Conservation (phyloP, 495 filamentous ascomycete genomes). For the Neurospora discreta region DNA sequence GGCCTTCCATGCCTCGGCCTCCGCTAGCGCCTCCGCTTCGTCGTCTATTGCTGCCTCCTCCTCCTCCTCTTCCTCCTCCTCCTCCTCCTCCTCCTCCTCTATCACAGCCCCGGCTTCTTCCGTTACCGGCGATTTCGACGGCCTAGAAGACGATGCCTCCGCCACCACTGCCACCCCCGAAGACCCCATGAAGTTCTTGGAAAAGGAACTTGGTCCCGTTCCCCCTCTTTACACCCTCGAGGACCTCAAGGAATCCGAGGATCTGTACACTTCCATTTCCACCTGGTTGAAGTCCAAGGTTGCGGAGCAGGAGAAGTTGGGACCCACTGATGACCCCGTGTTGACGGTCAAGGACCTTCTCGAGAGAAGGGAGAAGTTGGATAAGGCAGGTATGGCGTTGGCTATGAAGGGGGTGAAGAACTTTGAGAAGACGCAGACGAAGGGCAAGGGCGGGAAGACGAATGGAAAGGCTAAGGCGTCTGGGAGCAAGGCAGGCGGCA, state of each 20-base stretch:
- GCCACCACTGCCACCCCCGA: slow-evolving; percentile 25
- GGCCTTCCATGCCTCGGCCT: slow-evolving; percentile 32
- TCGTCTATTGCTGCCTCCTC: neutral
- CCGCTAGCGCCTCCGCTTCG: slow-evolving; percentile 27
- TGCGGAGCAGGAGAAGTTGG: slow-evolving; percentile 55
- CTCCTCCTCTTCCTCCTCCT: slow-evolving; percentile 2
- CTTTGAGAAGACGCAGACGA: slow-evolving; percentile 34
- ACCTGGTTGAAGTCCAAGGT: slow-evolving; percentile 62
- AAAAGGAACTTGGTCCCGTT: slow-evolving; percentile 30
- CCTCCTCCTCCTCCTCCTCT: slow-evolving; percentile 9
- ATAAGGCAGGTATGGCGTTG: slow-evolving; percentile 55
- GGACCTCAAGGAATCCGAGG: slow-evolving; percentile 49
- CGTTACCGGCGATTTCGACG: slow-evolving; percentile 44
- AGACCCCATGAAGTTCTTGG: slow-evolving; percentile 25
- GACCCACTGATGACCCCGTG: slow-evolving; percentile 56
- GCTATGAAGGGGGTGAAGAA: slow-evolving; percentile 60
- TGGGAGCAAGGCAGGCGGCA: slow-evolving; percentile 22
- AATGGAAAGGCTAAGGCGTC: slow-evolving; percentile 33
- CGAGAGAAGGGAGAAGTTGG: slow-evolving; percentile 48
- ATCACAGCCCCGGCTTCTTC: slow-evolving; percentile 23
- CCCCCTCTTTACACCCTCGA: slow-evolving; percentile 47
- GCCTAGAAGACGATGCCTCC: slow-evolving; percentile 47
- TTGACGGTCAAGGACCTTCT: slow-evolving; percentile 55
- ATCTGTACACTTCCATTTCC: slow-evolving; percentile 32
- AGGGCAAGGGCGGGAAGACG: slow-evolving; percentile 28